Evolutionary conservation across 345 rosid species (phyloP).

Genomic region (Eucalyptus curtisii): DNA sequence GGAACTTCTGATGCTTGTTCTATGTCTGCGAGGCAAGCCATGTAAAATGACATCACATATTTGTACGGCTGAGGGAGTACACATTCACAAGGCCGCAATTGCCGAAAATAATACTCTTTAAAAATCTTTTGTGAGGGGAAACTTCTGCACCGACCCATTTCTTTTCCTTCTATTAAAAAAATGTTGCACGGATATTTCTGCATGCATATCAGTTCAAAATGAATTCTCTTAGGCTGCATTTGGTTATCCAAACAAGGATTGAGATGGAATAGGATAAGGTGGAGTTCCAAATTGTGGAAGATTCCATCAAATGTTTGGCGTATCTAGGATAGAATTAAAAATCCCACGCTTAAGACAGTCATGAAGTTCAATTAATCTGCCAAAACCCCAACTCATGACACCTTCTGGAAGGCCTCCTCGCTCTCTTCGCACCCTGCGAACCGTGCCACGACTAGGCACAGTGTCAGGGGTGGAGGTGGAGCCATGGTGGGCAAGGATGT

Average conservation of each 20-base stretch:
- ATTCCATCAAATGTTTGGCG: not conserved
- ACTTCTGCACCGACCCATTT: not conserved
- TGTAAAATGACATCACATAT: not conserved
- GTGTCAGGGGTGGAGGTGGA: slow-evolving; percentile 28
- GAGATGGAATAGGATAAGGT: not conserved
- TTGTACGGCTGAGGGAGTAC: not conserved
- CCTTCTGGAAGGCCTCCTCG: slow-evolving; percentile 39
- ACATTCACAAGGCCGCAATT: not conserved
- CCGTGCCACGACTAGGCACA: slow-evolving; percentile 75
- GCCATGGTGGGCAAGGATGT: slow-evolving; percentile 52
- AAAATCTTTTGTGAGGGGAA: not conserved
- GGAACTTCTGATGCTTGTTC: not conserved
- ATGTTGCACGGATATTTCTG: not conserved
- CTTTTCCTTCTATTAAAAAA: not conserved
- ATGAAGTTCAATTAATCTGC: slow-evolving; percentile 53
- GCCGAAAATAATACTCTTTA: not conserved
- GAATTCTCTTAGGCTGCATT: not conserved
- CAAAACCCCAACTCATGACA: slow-evolving; percentile 36
- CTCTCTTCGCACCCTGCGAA: slow-evolving; percentile 73
- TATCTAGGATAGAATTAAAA: not conserved
- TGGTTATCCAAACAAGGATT: not conserved
- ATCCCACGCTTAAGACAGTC: slow-evolving; percentile 42
- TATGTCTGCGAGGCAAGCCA: not conserved
- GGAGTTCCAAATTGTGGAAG: not conserved
- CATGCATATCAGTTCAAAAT: not conserved